Evolutionary conservation across 768 basidiomycete genomes (phyloP), one percentile per base, ranked within the genome.

Genomic region (Lentinula sp.): DNA sequence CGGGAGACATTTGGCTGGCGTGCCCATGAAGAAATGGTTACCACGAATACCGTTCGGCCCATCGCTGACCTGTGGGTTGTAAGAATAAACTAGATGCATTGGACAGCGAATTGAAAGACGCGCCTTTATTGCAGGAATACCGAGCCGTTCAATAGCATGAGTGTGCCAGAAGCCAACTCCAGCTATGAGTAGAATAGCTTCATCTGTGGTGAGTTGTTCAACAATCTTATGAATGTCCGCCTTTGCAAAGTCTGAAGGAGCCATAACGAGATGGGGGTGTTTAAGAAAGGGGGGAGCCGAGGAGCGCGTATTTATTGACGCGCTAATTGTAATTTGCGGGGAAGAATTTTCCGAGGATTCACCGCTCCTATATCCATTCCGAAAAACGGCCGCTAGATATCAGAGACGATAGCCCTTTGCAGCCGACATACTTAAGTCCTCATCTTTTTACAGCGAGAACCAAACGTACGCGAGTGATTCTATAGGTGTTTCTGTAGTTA

Each of bases 151-250:
- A 28, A 92, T 73, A 18, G 74, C 75, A 58, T 85, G 81, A 0
- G 90, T 91, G 66, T 88, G 82, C 91, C 90, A 91, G 68, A 88
- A 87, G 15, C 89, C 88, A 18, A 86, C 86, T 16, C 89, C 90
- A 1, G 86, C 87, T 6, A 81, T 87, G 28, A 93, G 76, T 45
- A 78, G 73, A 66, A 91, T 89, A 0, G 88, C 85, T 67, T 92
- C 91, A 41, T 90, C 89, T 0, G 81, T 85, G 1, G 87, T 87
- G 62, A 92, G 73, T 60, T 83, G 75, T n/a, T 84, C 81, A 54
- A 91, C 74, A 57, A 90, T 73, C 50, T 84, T 78, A 63, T 81
- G 75, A 51, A 92, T 76, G 68, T 85, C 69, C 5, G 83, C 88
- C 1, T 81, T 80, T 4, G 85, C 83, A 66, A 91, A 89, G 68